A percentile compares a stretch with the other conserved stretches of the same genome.
Conservation (phyloP, 164 flowering plant genomes). For the Tetrastigma voinierianum region DNA sequence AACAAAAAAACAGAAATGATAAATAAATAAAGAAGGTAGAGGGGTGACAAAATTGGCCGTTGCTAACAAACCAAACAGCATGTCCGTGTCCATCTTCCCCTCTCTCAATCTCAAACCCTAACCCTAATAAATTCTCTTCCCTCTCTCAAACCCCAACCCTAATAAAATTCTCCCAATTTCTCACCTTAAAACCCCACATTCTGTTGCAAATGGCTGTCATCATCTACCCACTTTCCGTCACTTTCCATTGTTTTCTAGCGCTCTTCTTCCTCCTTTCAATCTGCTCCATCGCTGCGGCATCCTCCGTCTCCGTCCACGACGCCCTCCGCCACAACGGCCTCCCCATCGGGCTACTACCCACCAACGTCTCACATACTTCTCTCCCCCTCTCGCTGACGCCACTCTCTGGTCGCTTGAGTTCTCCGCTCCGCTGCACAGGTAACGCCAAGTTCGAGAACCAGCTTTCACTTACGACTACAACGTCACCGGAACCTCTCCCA, state of each 20-base stretch:
- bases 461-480: conserved; percentile 51
- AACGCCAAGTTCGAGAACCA: conserved; percentile 51
- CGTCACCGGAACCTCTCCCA: conserved; percentile 36
- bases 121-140: background rate
- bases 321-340: conserved; percentile 38
- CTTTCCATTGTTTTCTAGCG: conserved; percentile 2
- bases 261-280: conserved; percentile 8
- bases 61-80: background rate
- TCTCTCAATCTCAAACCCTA: background rate
- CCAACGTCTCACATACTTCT: conserved; percentile 37
- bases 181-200: background rate
- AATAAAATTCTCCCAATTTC: background rate
- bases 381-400: conserved; percentile 28
- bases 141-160: conserved; percentile 2
- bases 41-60: no score
- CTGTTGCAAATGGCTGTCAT: no score
- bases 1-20: no score
- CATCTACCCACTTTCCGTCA: background rate
- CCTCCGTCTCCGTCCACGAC: conserved; percentile 34
- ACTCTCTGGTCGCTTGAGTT: conserved; percentile 31
- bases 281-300: background rate
- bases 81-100: background rate
- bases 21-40: no score
- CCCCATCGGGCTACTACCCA: conserved; percentile 55
- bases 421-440: conserved; percentile 36